A percentile compares a stretch with the other conserved stretches of the same genome.
Conservation (phyloP, 1,284 basidiomycete genomes). For the Phylloboletellus chloephorus region DNA sequence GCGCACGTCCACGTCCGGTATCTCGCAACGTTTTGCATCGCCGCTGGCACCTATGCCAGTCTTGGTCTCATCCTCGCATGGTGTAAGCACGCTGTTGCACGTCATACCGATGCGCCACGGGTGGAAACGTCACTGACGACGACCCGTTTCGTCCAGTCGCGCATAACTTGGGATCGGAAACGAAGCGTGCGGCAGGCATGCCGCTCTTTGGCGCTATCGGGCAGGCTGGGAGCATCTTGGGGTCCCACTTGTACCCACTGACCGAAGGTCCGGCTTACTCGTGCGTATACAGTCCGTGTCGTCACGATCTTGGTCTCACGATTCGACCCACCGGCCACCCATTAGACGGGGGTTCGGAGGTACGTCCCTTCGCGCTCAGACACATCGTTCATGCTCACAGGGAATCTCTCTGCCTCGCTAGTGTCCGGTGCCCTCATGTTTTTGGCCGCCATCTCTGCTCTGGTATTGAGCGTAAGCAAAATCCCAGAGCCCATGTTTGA, state of each 20-base stretch:
- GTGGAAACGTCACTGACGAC: not conserved
- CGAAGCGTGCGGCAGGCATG: constrained; percentile 69
- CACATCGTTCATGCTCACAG: no score
- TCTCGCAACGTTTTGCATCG: constrained; percentile 66
- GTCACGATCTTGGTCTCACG: not conserved
- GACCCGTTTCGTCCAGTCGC: constrained; percentile 39
- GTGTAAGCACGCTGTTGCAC: constrained; percentile 45
- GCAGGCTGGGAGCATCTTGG: constrained; percentile 66
- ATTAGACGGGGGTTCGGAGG: constrained; percentile 28
- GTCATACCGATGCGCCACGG: not conserved
- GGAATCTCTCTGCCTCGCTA: no score
- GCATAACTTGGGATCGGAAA: constrained; percentile 74
- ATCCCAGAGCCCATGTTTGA: no score
- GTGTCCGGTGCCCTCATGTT: constrained; percentile 56
- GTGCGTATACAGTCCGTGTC: constrained; percentile 32
- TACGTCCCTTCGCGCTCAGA: no score
- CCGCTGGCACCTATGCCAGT: constrained; percentile 62
- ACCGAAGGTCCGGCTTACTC: constrained; percentile 59
- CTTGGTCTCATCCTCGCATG: constrained; percentile 66
- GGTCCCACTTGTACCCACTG: constrained; percentile 64
- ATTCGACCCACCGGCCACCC: not conserved
- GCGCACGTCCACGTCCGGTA: constrained; percentile 52
- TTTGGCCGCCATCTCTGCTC: constrained; percentile 47
- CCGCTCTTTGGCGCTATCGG: constrained; percentile 75
- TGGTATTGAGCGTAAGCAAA: constrained; percentile 54